Base-by-base conservation (phyloP, 2,329 filamentous ascomycete species). In the Dothideomycetidae sp. region DNA sequence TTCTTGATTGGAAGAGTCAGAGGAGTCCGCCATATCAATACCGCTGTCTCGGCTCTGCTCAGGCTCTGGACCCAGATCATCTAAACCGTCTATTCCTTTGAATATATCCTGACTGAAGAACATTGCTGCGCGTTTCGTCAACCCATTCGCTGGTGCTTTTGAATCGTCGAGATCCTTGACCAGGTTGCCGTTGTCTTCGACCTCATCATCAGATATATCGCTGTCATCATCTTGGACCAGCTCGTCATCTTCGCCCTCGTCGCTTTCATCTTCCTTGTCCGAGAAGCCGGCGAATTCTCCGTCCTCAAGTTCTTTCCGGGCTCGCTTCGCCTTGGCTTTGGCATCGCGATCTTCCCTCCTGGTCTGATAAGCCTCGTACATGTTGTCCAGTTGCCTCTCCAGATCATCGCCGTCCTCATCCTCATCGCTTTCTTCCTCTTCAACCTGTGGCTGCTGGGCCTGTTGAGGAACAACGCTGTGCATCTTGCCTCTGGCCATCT, bases 81-180 rank as follows among this genome's bases (percentile, higher is more conserved):
- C 62, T 13, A 79, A 57, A 0, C 73, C 81, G 14, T 75, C 73
- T 37, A 96, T 75, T 28, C 76, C 82, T 48, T 86, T 77, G 66
- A 98, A 98, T 29, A 98, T 79, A 47, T 94, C 86, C 54, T 94
- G 88, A 49, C 81, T 80, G 57, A 98, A 98, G 62, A 98, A 98
- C 43, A 79, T 71, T 7, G 78, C 73, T 5, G 90, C 90, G 45
- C 84, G 74, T 56, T 78, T 86, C 2, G 85, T 93, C n/a, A 96
- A 66, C 9, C 72, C 76, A 17, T 64, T 64, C 5, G 61, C 57
- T 10, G 67, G 64, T 26, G 62, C 60, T 3, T 59, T 60, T 45
- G 16, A 61, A 37, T 62, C 62, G 46, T 76, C 68, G 16, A 86
- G 63, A 43, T 80, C 75, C 2, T 73, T 77, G 32, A 80, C 58